These are phyloP conservation scores for Pulveroboletus sp. DNA, from an alignment of 1,284 basidiomycete genomes.

Conservation along the genomic window DNA sequence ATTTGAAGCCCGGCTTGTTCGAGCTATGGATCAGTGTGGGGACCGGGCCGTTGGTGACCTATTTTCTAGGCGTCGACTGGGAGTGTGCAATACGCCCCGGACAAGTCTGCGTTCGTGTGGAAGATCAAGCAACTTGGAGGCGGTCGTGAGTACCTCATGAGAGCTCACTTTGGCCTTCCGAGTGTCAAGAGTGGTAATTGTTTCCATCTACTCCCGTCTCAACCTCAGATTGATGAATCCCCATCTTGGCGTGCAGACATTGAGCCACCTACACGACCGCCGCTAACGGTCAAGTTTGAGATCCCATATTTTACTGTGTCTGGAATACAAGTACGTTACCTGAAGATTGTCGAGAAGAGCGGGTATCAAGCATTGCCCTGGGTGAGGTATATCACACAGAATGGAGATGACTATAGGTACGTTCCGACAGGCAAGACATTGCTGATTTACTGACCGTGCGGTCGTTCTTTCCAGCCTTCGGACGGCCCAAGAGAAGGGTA, in stretches of 20 bases:
- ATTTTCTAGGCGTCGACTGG: constrained; percentile 78
- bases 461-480: constrained; percentile 51
- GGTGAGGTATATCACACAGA: constrained; percentile 89
- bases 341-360: constrained; percentile 98
- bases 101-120: constrained; percentile 97
- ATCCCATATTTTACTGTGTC: constrained; percentile 98
- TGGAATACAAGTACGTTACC: constrained; percentile 94
- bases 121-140: constrained; percentile 96
- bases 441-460: not conserved
- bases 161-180: constrained; percentile 93
- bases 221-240: not conserved
- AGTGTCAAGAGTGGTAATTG: constrained; percentile 81
- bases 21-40: not conserved
- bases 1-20: not conserved
- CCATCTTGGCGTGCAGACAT: constrained; percentile 13
- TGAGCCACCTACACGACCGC: constrained; percentile 67
- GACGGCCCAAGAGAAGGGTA: constrained; percentile 77
- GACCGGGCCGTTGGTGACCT: not conserved
- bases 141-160: constrained; percentile 92
- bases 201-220: not conserved
- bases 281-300: constrained; percentile 97
- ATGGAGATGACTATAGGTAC: constrained; percentile 94
- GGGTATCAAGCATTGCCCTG: constrained; percentile 93
- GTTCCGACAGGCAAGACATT: constrained; percentile 11
- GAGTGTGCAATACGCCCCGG: constrained; percentile 91